Conservation (phyloP, 2,329 filamentous ascomycete genomes). For the Fusarium algeriense region DNA sequence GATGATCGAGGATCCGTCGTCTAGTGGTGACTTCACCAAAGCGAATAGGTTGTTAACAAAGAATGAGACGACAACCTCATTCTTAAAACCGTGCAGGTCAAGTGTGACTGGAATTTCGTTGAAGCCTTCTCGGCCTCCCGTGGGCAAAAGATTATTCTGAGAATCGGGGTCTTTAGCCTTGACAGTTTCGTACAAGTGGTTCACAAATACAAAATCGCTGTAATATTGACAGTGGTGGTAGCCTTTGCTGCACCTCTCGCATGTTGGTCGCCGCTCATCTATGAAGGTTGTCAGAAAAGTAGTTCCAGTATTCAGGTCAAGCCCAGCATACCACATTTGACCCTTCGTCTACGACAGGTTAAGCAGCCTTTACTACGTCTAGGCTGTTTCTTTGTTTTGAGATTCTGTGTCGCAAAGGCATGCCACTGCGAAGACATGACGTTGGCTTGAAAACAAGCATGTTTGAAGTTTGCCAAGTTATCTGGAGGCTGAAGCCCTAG, state of each 20-base stretch:
- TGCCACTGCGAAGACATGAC: not conserved
- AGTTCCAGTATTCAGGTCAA: too few relatives aligned
- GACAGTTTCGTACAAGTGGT: not conserved
- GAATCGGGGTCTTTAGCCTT: too few relatives aligned
- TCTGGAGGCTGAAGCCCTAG: too few relatives aligned
- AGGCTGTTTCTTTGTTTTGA: not conserved
- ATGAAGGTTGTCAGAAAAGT: not conserved
- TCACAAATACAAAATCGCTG: not conserved
- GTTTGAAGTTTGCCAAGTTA: not conserved
- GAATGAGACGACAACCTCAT: not conserved
- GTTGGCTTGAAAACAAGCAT: not conserved
- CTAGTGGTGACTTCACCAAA: not conserved
- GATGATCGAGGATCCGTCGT: not conserved
- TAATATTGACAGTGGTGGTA: not conserved
- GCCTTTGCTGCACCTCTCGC: not conserved
- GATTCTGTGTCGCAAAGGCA: not conserved
- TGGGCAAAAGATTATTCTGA: not conserved
- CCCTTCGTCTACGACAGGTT: not conserved
- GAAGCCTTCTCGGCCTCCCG: too few relatives aligned
- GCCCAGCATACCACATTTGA: not conserved
- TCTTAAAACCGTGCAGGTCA: not conserved
- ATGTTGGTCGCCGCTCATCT: slow-evolving; percentile 4
- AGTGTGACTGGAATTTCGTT: not conserved
- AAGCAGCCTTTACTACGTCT: not conserved
- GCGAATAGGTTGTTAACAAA: not conserved